Base-by-base conservation (phyloP, 805 yeast genomes). In the Spathaspora girioi region DNA sequence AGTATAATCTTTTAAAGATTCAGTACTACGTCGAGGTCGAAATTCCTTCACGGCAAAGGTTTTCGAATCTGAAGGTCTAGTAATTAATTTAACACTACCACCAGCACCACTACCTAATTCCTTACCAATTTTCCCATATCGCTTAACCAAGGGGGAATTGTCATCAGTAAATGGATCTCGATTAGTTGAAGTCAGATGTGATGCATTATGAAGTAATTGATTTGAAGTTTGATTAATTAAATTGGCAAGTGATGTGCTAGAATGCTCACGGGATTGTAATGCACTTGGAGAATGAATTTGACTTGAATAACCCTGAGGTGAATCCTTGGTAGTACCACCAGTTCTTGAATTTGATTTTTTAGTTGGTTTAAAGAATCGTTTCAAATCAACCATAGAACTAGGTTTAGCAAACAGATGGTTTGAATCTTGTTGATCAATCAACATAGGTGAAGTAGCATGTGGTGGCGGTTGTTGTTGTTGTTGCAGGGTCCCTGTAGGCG, bases 21-120 rank as follows among this genome's bases (percentile, higher is more conserved):
- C 97, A 50, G 81, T 81, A 42, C 80, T 77, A 56, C 86, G 84
- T 63, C 86, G 83, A 15, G 89, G 81, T 56, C 97, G 79, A 65
- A 91, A 92, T 68, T 92, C 97, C 67, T 92, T 92, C 20, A 92
- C 97, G 0, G 97, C 97, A 75, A 89, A 91, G 1, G 88, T 80
- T 59, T 83, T 79, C 29, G 75, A 71, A 68, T 91, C 97, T 1
- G 79, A 68, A 3, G 80, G 68, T 58, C 96, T 71, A 48, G 77
- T 84, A 45, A 89, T 86, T 46, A 91, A 74, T 60, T 84, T 83
- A 32, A 92, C 97, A 14, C 86, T 80, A 3, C 97, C 97, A 47
- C 97, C 97, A 1, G 97, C 97, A 49, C 97, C 97, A 18, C 94
- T 94, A 50, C 97, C 97, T 46, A 92, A 76, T 52, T 82, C 87